These are phyloP conservation scores for Diaporthe sp. DNA, from an alignment of 2,329 filamentous ascomycete species.

Conservation along the genomic window DNA sequence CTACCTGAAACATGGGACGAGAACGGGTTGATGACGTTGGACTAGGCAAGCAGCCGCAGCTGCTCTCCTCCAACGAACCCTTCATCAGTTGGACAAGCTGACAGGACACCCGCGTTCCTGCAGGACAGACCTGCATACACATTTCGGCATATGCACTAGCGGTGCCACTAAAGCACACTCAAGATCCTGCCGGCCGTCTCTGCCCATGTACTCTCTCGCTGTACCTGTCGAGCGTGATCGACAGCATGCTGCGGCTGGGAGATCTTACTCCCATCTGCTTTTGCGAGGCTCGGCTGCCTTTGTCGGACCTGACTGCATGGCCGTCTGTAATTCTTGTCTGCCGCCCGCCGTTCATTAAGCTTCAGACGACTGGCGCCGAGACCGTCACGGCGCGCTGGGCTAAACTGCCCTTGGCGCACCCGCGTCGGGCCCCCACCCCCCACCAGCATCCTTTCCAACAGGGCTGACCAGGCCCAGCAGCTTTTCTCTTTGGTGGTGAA, in stretches of 20 bases:
- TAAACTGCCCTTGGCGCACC: not conserved
- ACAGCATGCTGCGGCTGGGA: not conserved
- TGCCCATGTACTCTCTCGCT: not conserved
- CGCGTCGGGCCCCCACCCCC: not conserved
- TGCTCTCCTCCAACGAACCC: not conserved
- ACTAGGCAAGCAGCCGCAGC: constrained; percentile 9
- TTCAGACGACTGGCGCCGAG: constrained; percentile 9
- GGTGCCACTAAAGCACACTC: constrained; percentile 20
- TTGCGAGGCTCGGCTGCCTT: not conserved
- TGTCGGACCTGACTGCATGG: not conserved
- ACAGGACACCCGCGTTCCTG: constrained; percentile 31
- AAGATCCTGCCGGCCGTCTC: constrained; percentile 18
- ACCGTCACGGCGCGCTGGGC: constrained; percentile 8
- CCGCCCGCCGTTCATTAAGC: constrained; percentile 5
- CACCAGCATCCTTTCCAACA: not conserved
- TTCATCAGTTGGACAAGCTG: constrained; percentile 3
- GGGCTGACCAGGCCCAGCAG: not conserved
- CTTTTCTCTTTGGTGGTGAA: not conserved
- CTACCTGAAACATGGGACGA: constrained; percentile 26
- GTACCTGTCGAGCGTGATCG: not conserved
- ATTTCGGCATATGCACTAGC: constrained; percentile 30
- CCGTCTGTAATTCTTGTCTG: no score
- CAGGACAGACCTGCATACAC: constrained; percentile 27
- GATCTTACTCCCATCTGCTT: not conserved
- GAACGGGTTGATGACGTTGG: constrained; percentile 24